Conservation (phyloP, 345 rosid species). For the Aurinia saxatilis region DNA sequence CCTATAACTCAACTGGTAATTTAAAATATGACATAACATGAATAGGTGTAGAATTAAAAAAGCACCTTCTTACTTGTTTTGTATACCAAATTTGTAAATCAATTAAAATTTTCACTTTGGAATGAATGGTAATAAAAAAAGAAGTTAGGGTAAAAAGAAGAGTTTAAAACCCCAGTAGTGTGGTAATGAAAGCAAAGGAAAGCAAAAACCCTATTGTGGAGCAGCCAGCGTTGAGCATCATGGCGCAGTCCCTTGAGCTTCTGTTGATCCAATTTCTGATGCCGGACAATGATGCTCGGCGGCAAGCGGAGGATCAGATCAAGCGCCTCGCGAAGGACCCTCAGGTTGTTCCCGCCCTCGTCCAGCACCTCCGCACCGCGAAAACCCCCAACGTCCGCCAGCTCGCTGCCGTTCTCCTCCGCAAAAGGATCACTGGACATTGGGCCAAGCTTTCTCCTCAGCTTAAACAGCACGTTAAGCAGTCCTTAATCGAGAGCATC, state of each 20-base stretch:
- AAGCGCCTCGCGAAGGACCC: slow-evolving; percentile 94
- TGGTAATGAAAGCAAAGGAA: neutral
- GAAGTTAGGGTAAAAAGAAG: too few relatives aligned
- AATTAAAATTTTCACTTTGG: too few relatives aligned
- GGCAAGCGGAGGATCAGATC: slow-evolving; percentile 98
- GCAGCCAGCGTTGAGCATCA: slow-evolving; percentile 23
- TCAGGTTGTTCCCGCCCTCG: slow-evolving; percentile 92
- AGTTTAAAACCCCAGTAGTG: too few relatives aligned
- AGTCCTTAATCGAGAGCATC: slow-evolving; percentile 87
- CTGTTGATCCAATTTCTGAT: slow-evolving; percentile 89
- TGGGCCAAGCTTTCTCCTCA: slow-evolving; percentile 95
- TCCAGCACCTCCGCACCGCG: slow-evolving; percentile 98
- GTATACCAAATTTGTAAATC: too few relatives aligned
- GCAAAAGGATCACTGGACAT: slow-evolving; percentile 97
- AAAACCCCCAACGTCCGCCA: slow-evolving; percentile 98
- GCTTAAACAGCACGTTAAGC: slow-evolving; percentile 72
- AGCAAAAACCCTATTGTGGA: slow-evolving; percentile 26
- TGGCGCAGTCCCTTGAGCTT: slow-evolving; percentile 94
- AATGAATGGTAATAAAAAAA: too few relatives aligned
- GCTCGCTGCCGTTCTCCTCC: slow-evolving; percentile 97
- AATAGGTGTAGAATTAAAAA: too few relatives aligned
- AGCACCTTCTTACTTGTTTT: too few relatives aligned
- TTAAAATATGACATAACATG: too few relatives aligned
- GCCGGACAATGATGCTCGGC: slow-evolving; percentile 98
- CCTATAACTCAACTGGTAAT: too few relatives aligned